Conservation (phyloP, 345 rosid genomes). For the Cardamine resedifolia region DNA sequence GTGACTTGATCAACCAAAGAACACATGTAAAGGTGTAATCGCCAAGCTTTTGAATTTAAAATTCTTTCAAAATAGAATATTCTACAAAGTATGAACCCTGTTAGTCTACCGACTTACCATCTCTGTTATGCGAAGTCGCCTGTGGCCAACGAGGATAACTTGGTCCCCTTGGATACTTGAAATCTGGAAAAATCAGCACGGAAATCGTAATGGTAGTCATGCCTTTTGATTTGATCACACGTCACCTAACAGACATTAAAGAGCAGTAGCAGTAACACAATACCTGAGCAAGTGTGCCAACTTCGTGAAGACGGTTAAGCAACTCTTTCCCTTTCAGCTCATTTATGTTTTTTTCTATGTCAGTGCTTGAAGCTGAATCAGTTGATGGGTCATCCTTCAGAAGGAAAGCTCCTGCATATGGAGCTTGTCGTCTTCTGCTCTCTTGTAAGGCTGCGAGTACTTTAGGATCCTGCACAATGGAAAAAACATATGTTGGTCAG, state of each 20-base stretch:
- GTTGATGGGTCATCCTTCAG: constrained; percentile 78
- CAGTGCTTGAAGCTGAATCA: constrained; percentile 70
- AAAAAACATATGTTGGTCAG: constrained; percentile 21
- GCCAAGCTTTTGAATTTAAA: not conserved
- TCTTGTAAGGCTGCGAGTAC: constrained; percentile 93
- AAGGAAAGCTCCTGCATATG: constrained; percentile 97
- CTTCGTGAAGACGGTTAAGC: constrained; percentile 81
- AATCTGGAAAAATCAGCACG: constrained; percentile 53
- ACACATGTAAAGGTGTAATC: not conserved
- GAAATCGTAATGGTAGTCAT: constrained; percentile 13
- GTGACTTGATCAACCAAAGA: constrained; percentile 27
- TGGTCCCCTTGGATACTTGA: constrained; percentile 90
- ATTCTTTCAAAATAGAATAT: not conserved
- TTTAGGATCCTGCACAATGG: constrained; percentile 72
- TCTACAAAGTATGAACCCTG: not conserved
- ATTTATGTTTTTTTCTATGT: constrained; percentile 61
- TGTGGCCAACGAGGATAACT: constrained; percentile 90
- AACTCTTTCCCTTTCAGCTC: constrained; percentile 86
- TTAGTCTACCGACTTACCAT: constrained; percentile 56
- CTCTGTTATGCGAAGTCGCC: constrained; percentile 87
- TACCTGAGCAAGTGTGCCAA: constrained; percentile 99
- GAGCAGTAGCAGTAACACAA: constrained; percentile 13
- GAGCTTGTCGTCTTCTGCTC: constrained; percentile 88
- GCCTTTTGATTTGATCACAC: not conserved
- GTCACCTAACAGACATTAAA: constrained; percentile 19